phyloP scores from a whole-genome alignment of 192 early-diverging fungal species.

The Coemansia sp. region DNA sequence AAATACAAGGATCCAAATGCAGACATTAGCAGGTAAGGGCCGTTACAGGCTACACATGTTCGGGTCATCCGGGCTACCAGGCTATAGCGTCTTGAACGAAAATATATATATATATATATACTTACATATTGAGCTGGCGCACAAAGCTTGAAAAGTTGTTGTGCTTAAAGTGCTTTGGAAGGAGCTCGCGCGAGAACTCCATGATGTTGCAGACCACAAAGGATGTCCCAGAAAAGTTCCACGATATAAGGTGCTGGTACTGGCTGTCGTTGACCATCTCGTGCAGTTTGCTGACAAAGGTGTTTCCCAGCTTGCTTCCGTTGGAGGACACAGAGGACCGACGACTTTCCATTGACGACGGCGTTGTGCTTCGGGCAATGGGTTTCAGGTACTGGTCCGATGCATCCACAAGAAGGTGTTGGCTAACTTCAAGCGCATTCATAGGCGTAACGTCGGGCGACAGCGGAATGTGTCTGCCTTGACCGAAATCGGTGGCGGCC shows the following conservation, averaged over 20 bases:
- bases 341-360: slow-evolving; percentile 54
- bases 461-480: slow-evolving; percentile 39
- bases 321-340: slow-evolving; percentile 53
- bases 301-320: slow-evolving; percentile 54
- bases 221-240: slow-evolving; percentile 85
- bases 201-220: slow-evolving; percentile 91
- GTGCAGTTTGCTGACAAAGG: slow-evolving; percentile 69
- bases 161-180: slow-evolving; percentile 93
- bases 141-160: slow-evolving; percentile 93
- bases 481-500: slow-evolving; percentile 28
- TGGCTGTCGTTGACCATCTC: slow-evolving; percentile 84
- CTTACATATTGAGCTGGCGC: slow-evolving; percentile 82
- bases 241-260: slow-evolving; percentile 87
- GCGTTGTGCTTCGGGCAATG: slow-evolving; percentile 52
- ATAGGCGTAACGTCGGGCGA: slow-evolving; percentile 43
- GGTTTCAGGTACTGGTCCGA: slow-evolving; percentile 58
- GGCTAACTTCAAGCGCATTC: slow-evolving; percentile 30
- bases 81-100: not conserved
- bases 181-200: slow-evolving; percentile 86
- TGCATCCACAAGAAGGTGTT: slow-evolving; percentile 47
- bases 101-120: not conserved
- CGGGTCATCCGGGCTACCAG: no score
- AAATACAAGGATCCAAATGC: not conserved
- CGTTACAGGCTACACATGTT: no score
- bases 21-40: no score